Evolutionary conservation across 176 grass and related monocot genomes (phyloP).

Genomic region (Hsuehochloa calcarea): DNA sequence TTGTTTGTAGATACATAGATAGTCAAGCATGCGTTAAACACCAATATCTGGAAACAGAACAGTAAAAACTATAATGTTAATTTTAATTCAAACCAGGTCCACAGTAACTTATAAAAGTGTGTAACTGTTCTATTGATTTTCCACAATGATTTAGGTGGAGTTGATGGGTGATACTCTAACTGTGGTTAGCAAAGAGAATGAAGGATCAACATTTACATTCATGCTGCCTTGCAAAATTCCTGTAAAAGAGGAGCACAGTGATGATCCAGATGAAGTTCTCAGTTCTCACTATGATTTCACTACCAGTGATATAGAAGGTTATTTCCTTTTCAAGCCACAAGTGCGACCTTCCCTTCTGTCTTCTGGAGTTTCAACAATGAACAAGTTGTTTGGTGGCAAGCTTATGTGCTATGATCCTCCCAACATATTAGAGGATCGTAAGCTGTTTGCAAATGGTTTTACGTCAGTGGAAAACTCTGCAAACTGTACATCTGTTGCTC

Average conservation of each 20-base stretch:
- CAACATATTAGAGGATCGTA: conserved; percentile 34
- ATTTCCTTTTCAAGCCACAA: conserved; percentile 76
- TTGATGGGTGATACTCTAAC: conserved; percentile 78
- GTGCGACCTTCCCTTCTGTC: conserved; percentile 40
- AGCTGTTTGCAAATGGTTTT: conserved; percentile 39
- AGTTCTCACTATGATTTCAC: conserved; percentile 32
- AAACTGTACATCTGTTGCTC: conserved; percentile 23
- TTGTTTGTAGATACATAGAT: too few relatives aligned
- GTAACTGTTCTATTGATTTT: conserved; percentile 26
- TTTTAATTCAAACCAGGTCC: conserved; percentile 17
- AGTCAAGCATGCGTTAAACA: conserved; percentile 7
- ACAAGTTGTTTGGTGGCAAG: conserved; percentile 39
- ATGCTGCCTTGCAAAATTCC: conserved; percentile 75
- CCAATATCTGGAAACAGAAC: neutral
- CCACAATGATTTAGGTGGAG: conserved; percentile 64
- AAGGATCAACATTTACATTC: conserved; percentile 87
- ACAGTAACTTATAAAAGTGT: conserved; percentile 4
- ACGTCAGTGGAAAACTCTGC: conserved; percentile 13
- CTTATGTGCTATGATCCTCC: conserved; percentile 34
- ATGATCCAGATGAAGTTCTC: conserved; percentile 59
- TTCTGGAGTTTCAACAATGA: conserved; percentile 35
- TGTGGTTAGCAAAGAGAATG: conserved; percentile 73
- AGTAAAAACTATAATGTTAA: conserved; percentile 9
- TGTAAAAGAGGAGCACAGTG: conserved; percentile 59
- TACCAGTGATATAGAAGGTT: conserved; percentile 60